A percentile compares a stretch with the other conserved stretches of the same genome.
phyloP scores from a whole-genome alignment of 2,329 filamentous ascomycete species.

The Anisogramma anomala region DNA sequence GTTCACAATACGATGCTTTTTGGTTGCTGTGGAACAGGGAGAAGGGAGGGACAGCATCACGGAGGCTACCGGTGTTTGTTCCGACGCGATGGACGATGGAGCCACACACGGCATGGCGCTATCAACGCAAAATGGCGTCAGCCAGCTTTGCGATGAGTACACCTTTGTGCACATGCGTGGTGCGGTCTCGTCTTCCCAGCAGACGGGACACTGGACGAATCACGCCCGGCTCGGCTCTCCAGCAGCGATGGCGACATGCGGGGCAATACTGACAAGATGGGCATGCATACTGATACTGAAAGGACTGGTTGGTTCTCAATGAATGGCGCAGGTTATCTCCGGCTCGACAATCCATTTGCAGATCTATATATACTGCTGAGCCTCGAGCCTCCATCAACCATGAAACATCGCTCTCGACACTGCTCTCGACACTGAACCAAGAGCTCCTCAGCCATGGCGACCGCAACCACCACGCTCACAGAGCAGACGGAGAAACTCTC shows the following conservation, averaged over 20 bases:
- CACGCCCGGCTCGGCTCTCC: neutral
- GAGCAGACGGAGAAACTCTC: neutral
- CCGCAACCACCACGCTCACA: slow-evolving; percentile 15
- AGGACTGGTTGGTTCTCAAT: neutral
- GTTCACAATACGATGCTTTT: too few species aligned
- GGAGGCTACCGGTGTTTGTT: too few species aligned
- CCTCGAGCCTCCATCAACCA: neutral
- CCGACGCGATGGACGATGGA: too few species aligned
- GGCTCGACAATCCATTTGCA: neutral
- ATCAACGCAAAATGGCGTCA: neutral
- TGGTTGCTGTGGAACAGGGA: too few species aligned
- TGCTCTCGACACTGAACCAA: neutral
- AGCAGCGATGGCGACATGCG: neutral
- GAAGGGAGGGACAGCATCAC: too few species aligned
- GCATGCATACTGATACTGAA: neutral
- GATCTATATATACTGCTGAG: neutral
- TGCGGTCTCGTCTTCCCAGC: neutral
- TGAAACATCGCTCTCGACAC: too few species aligned
- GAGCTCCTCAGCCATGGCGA: neutral
- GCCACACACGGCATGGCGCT: neutral
- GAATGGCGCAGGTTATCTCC: neutral
- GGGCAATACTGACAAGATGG: neutral
- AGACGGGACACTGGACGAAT: neutral
- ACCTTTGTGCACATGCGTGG: neutral
- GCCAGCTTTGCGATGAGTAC: neutral